Base-by-base conservation (phyloP, 2,329 filamentous ascomycete species). In the Coniosporium tulheliwenetii region DNA sequence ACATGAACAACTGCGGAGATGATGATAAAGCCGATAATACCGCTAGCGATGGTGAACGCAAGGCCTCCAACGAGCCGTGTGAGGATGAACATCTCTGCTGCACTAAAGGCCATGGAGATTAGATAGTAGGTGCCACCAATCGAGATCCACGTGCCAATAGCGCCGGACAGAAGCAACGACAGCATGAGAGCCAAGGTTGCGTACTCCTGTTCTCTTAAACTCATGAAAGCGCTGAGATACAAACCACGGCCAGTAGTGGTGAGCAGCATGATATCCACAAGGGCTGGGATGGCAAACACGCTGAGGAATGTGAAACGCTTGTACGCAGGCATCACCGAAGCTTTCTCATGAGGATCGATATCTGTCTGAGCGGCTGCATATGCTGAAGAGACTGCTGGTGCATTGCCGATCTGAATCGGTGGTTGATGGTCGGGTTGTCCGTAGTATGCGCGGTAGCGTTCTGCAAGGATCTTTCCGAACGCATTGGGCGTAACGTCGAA, bases 61-160 rank as follows among this genome's bases (percentile, higher is more conserved):
- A 70, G 57, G 26, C 69, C 66, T 12, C 65, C 65, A 42, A 70
- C 60, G 12, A 69, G 50, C 10, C 68, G 59, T n/a, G 66, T 69
- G 14, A 71, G 56, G 9, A 72, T 63, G 43, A 71, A 71, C 65
- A 71, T 69, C 45, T 70, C 71, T 37, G 68, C 66, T 1, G 67
- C 68, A 1, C 67, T 65, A 45, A 72, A 73, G 1, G 70, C 69
- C 67, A 71, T 70, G 0, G 66, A 69, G 33, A 67, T 62, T 5
- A 78, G 64, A 46, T 79, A 79, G 53, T 77, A 79, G 30, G 71
- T 73, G 1, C 75, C 75, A 26, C 72, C 72, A 42, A 71, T 74
- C 5, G 72, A 72, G 34, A 78, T 75, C 73, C 73, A 78, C 5
- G 73, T 75, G 16, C 73, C 74, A 37, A 77, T 70, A 5, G 69